Evolutionary conservation across 2,329 filamentous ascomycete genomes (phyloP).

Genomic region (Pseudogymnoascus sp.): DNA sequence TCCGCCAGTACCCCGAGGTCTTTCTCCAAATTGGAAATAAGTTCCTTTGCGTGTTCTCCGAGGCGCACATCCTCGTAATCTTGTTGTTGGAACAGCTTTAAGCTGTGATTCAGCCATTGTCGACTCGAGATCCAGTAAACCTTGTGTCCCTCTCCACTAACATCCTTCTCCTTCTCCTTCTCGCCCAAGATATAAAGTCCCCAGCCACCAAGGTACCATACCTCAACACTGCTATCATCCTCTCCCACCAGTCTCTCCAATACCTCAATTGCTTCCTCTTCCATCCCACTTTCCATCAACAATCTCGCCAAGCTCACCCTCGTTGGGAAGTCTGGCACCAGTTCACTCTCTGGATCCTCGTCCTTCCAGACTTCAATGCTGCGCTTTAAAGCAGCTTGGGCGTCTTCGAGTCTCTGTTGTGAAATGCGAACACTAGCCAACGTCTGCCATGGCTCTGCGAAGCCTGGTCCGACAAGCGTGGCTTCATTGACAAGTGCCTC

Average conservation of each 20-base stretch:
- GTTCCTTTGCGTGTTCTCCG: conserved; percentile 66
- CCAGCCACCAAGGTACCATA: conserved; percentile 96
- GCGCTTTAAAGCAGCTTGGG: conserved; percentile 66
- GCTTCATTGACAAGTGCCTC: conserved; percentile 88
- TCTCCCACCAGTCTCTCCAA: conserved; percentile 77
- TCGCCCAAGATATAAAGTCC: conserved; percentile 74
- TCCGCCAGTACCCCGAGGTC: conserved; percentile 58
- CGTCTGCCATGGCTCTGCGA: conserved; percentile 88
- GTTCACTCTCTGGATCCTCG: conserved; percentile 62
- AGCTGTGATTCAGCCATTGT: conserved; percentile 74
- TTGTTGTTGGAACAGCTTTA: conserved; percentile 69
- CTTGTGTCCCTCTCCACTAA: conserved; percentile 37
- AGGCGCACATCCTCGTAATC: conserved; percentile 82
- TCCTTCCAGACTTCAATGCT: conserved; percentile 82
- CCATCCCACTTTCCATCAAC: conserved; percentile 84
- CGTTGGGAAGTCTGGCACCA: conserved; percentile 78
- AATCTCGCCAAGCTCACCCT: conserved; percentile 77
- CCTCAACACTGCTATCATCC: conserved; percentile 90
- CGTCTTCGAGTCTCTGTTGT: conserved; percentile 73
- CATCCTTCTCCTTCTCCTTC: conserved; percentile 48
- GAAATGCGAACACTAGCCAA: conserved; percentile 91
- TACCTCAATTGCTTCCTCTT: conserved; percentile 77
- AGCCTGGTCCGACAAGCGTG: conserved; percentile 72
- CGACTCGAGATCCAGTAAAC: conserved; percentile 66
- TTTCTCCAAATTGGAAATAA: conserved; percentile 56